A percentile compares a stretch with the other conserved stretches of the same genome.
These are phyloP conservation scores for Chytriomyces confervae DNA, from an alignment of 192 early-diverging fungal species.

Conservation along the genomic window DNA sequence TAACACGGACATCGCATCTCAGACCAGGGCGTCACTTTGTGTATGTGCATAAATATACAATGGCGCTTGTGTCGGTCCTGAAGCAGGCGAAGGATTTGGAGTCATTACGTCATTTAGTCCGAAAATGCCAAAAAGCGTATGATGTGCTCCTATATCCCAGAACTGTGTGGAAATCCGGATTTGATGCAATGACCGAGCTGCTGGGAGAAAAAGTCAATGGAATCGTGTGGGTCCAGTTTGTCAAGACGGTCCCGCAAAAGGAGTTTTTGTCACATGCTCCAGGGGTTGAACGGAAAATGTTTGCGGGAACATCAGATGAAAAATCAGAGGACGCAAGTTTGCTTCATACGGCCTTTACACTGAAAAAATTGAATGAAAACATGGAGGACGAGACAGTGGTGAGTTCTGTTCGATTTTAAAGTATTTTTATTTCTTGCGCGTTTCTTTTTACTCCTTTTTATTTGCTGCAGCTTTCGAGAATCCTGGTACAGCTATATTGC, in stretches of 20 bases:
- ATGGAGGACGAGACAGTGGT: slow-evolving; percentile 40
- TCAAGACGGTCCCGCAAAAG: slow-evolving; percentile 27
- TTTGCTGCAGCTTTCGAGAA: slow-evolving; percentile 15
- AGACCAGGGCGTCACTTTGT: slow-evolving; percentile 79
- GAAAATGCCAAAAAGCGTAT: slow-evolving; percentile 60
- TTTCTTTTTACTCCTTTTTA: background rate
- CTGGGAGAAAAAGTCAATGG: slow-evolving; percentile 35
- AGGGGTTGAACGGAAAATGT: slow-evolving; percentile 24
- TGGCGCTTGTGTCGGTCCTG: slow-evolving; percentile 66
- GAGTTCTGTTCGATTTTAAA: background rate
- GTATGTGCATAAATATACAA: slow-evolving; percentile 72
- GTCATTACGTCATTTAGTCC: slow-evolving; percentile 57
- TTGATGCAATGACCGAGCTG: slow-evolving; percentile 30
- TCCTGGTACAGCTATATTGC: slow-evolving; percentile 37
- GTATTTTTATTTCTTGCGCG: background rate
- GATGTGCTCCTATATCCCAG: slow-evolving; percentile 60
- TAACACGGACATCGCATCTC: background rate
- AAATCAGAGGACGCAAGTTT: slow-evolving; percentile 15
- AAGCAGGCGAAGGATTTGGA: slow-evolving; percentile 64
- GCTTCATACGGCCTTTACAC: slow-evolving; percentile 32
- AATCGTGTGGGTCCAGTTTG: slow-evolving; percentile 28
- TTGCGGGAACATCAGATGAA: slow-evolving; percentile 5
- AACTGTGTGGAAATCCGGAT: slow-evolving; percentile 55
- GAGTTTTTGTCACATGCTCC: slow-evolving; percentile 22
- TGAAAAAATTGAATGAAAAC: slow-evolving; percentile 43